Evolutionary conservation across 495 filamentous ascomycete genomes (phyloP).

Genomic region (Chaetomidium leptoderma): DNA sequence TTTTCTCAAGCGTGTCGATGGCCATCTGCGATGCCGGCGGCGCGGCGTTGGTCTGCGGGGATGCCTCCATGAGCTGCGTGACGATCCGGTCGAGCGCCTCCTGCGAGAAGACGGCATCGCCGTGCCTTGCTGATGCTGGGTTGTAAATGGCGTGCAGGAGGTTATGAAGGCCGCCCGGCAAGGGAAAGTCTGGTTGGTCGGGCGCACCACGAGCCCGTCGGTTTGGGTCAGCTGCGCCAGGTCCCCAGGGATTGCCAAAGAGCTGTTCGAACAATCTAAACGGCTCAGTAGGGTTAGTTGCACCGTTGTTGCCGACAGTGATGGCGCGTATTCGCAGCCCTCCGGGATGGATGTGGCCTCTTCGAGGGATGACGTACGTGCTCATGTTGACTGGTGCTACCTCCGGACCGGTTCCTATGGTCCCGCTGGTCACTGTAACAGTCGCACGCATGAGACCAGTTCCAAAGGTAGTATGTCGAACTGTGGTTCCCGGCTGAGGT

Average conservation of each 20-base stretch:
- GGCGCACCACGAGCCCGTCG: slow-evolving; percentile 9
- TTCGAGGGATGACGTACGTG: slow-evolving; percentile 12
- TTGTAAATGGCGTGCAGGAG: slow-evolving; percentile 54
- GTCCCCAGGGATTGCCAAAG: slow-evolving; percentile 17
- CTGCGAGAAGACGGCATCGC: slow-evolving; percentile 89
- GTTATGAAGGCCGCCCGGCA: slow-evolving; percentile 35
- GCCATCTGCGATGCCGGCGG: slow-evolving; percentile 73
- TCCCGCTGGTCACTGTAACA: slow-evolving; percentile 4
- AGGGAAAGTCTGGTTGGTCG: slow-evolving; percentile 20
- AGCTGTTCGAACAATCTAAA: slow-evolving; percentile 21
- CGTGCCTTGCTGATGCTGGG: slow-evolving; percentile 52
- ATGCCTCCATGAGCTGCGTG: slow-evolving; percentile 79
- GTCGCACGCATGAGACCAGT: slow-evolving; percentile 5
- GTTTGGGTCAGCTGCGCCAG: slow-evolving; percentile 6
- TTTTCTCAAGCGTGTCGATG: slow-evolving; percentile 70
- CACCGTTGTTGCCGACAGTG: not conserved
- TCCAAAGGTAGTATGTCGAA: slow-evolving; percentile 7
- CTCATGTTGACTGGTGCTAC: not conserved
- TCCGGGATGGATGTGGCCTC: not conserved
- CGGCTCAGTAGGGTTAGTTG: slow-evolving; percentile 5
- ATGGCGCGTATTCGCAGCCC: slow-evolving; percentile 3
- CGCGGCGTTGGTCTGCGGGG: slow-evolving; percentile 67
- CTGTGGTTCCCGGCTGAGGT: not conserved
- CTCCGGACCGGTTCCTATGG: not conserved
- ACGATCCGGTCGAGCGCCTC: slow-evolving; percentile 88